These are phyloP conservation scores for Rhododendron vialii DNA, from an alignment of 148 eudicot genomes.

Conservation along the genomic window DNA sequence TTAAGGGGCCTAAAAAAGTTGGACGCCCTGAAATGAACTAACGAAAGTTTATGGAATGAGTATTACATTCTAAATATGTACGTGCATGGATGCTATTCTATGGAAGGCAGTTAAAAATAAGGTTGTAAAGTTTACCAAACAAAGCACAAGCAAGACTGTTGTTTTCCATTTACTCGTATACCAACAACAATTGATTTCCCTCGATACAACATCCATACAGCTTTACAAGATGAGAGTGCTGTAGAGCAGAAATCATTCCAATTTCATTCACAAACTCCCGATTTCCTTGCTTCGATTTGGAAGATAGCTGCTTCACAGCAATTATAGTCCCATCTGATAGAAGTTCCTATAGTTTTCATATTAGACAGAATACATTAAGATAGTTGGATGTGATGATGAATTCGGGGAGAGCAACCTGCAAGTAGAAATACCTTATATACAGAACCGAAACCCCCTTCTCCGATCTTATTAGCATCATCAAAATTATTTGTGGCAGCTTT, in stretches of 20 bases:
- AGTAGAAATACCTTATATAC: slow-evolving; percentile 29
- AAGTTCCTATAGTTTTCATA: slow-evolving; percentile 22
- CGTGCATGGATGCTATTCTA: neutral
- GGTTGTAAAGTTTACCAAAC: slow-evolving; percentile 23
- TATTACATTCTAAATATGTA: neutral
- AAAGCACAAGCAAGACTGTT: slow-evolving; percentile 42
- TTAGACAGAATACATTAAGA: too few species aligned
- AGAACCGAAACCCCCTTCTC: slow-evolving; percentile 8
- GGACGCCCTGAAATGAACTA: neutral
- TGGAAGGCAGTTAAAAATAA: neutral
- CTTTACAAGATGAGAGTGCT: slow-evolving; percentile 33
- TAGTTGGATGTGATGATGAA: too few species aligned
- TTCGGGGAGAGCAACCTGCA: too few species aligned
- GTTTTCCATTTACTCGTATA: slow-evolving; percentile 43
- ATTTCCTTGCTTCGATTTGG: neutral
- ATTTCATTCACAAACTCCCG: neutral
- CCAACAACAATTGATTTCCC: slow-evolving; percentile 31
- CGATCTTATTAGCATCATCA: neutral
- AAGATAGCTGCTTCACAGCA: slow-evolving; percentile 36
- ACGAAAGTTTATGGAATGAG: too few species aligned
- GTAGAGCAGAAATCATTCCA: slow-evolving; percentile 39
- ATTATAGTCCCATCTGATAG: slow-evolving; percentile 36
- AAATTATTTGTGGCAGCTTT: neutral
- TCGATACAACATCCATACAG: slow-evolving; percentile 39
- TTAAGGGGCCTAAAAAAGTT: too few species aligned